Percentiles rank a stretch among this genome's conserved stretches.
Conservation (phyloP, 2,329 filamentous ascomycete species). For the Aspergillus pseudonomiae region DNA sequence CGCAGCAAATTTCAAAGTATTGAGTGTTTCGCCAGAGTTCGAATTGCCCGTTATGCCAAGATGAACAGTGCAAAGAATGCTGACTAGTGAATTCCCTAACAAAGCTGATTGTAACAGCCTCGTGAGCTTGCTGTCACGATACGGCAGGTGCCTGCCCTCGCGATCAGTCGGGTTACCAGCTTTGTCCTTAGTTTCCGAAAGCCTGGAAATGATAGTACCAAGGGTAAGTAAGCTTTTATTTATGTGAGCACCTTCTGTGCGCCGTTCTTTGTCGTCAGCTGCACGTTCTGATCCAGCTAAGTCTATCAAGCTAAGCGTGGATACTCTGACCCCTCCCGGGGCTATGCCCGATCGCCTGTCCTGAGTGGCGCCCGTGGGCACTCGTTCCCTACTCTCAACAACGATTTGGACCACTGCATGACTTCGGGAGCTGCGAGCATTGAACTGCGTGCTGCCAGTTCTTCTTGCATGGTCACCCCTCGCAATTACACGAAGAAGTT, state of each 20-base stretch:
- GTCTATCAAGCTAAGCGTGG: conserved; percentile 93
- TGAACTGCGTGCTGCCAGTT: conserved; percentile 95
- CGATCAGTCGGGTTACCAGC: conserved; percentile 72
- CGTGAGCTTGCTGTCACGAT: conserved; percentile 96
- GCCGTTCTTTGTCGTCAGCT: conserved; percentile 89
- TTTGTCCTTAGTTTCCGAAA: conserved; percentile 90
- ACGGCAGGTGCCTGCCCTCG: conserved; percentile 89
- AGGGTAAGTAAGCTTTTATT: conserved; percentile 96
- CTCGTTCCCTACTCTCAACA: conserved; percentile 90
- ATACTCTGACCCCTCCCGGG: conserved; percentile 91
- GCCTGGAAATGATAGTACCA: conserved; percentile 88
- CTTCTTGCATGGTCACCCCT: conserved; percentile 87
- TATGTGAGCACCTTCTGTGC: conserved; percentile 94
- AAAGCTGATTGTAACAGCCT: conserved; percentile 87
- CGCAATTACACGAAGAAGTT: conserved; percentile 91
- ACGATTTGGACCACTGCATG: conserved; percentile 99
- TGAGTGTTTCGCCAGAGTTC: conserved; percentile 86
- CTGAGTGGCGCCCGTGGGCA: conserved; percentile 56
- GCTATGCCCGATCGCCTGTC: conserved; percentile 71
- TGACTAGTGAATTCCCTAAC: conserved; percentile 91
- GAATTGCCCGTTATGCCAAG: conserved; percentile 74
- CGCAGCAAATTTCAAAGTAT: conserved; percentile 95
- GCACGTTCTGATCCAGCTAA: conserved; percentile 94
- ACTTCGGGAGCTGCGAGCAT: conserved; percentile 92
- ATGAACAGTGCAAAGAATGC: conserved; percentile 95